These are phyloP conservation scores for Boletus eberwhitei DNA, from an alignment of 768 basidiomycete genomes.

Conservation along the genomic window DNA sequence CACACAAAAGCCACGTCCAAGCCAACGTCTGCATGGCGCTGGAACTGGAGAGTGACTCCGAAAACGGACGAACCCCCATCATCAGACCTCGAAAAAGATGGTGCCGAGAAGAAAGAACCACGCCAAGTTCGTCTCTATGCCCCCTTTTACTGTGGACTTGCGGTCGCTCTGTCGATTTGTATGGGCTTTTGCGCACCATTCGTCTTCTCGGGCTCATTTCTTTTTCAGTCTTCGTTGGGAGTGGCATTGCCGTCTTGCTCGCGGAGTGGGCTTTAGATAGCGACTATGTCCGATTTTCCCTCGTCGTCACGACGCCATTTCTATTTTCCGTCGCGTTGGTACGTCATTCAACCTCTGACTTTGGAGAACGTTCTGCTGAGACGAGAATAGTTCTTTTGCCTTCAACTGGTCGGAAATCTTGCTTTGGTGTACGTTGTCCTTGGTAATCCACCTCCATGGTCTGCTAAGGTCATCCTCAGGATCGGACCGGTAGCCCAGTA, in stretches of 20 bases:
- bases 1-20: background rate
- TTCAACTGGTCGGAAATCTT: constrained; percentile 64
- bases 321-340: constrained; percentile 74
- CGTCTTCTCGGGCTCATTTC: constrained; percentile 3
- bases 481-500: constrained; percentile 83
- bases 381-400: constrained; percentile 58
- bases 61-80: constrained; percentile 20
- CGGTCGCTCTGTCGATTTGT: constrained; percentile 63
- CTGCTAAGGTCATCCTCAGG: constrained; percentile 32
- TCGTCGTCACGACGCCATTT: constrained; percentile 64
- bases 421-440: constrained; percentile 49
- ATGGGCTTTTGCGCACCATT: constrained; percentile 23
- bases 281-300: constrained; percentile 56
- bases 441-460: background rate
- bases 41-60: constrained; percentile 44
- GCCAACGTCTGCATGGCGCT: constrained; percentile 25
- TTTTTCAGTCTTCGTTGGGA: constrained; percentile 65
- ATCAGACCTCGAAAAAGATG: constrained; percentile 50
- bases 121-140: constrained; percentile 65
- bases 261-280: constrained; percentile 68
- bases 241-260: constrained; percentile 56
- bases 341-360: constrained; percentile 16
- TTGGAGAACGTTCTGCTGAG: constrained; percentile 8
- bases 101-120: constrained; percentile 18
- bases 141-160: constrained; percentile 68